Evolutionary conservation across 2,329 filamentous ascomycete genomes (phyloP).

Genomic region (Cladophialophora carrionii): DNA sequence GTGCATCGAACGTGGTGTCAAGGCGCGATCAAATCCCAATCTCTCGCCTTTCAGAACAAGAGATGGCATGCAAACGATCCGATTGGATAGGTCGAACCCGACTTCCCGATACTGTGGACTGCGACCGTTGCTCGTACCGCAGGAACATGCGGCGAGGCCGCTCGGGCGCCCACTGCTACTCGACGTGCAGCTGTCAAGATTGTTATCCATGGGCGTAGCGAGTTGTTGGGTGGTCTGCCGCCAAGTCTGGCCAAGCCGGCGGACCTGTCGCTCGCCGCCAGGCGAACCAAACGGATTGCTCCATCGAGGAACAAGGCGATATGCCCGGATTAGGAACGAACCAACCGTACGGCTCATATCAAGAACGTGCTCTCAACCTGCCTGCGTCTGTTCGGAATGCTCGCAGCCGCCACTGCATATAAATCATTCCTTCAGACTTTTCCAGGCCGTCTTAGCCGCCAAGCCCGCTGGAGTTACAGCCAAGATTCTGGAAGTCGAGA

Average conservation of each 20-base stretch:
- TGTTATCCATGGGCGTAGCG: background rate
- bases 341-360: constrained; percentile 5
- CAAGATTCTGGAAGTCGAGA: constrained; percentile 5
- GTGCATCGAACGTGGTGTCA: background rate
- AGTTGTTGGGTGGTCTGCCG: background rate
- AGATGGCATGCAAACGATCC: background rate
- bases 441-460: background rate
- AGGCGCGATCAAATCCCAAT: background rate
- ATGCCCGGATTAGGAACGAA: background rate
- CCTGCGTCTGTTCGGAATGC: background rate
- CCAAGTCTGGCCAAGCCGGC: constrained; percentile 8
- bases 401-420: constrained; percentile 7
- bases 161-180: background rate
- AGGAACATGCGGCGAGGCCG: background rate
- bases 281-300: constrained; percentile 5
- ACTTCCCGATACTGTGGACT: background rate
- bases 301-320: background rate
- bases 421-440: background rate
- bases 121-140: background rate
- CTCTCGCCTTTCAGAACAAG: background rate
- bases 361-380: constrained; percentile 3
- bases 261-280: background rate
- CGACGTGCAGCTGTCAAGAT: background rate
- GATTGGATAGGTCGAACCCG: background rate
- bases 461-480: constrained; percentile 13